Evolutionary conservation across 352 stramenopile species (phyloP).

Genomic region (Phytophthora crassamura): DNA sequence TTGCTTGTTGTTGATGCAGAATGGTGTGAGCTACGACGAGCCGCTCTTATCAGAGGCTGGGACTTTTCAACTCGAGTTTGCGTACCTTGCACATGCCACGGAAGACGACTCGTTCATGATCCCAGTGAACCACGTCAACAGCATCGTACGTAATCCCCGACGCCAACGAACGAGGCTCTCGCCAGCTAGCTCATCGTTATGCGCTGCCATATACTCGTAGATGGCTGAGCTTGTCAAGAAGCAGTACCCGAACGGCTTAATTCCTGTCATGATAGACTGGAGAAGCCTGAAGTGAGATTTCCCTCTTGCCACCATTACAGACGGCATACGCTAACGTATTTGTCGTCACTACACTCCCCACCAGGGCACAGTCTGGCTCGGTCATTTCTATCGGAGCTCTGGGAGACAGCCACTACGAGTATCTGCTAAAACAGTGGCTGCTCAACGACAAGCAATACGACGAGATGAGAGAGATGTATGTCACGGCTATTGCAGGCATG

Average conservation of each 20-base stretch:
- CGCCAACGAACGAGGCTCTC: too few species aligned
- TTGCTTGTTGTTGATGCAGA: conserved; percentile 23
- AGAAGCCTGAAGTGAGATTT: conserved; percentile 25
- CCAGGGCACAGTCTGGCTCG: conserved; percentile 16
- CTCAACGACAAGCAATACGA: conserved; percentile 59
- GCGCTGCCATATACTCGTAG: conserved; percentile 15
- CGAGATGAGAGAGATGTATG: conserved; percentile 56
- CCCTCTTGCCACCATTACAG: too few species aligned
- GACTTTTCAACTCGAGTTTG: conserved; percentile 77
- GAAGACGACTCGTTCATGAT: conserved; percentile 43
- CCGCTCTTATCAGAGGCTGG: conserved; percentile 54
- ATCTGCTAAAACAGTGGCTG: conserved; percentile 82
- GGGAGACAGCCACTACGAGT: conserved; percentile 82
- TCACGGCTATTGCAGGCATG: conserved; percentile 61
- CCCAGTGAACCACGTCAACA: conserved; percentile 52
- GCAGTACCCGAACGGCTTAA: conserved; percentile 47
- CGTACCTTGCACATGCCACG: conserved; percentile 51
- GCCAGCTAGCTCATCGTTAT: too few species aligned
- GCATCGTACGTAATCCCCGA: conserved; percentile 30
- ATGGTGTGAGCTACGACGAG: conserved; percentile 6
- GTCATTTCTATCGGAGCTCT: conserved; percentile 60
- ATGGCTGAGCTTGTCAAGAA: conserved; percentile 36
- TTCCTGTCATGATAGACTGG: conserved; percentile 54
- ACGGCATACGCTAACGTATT: too few species aligned
- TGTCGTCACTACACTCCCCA: too few species aligned